A percentile compares a stretch with the other conserved stretches of the same genome.
phyloP scores from a whole-genome alignment of 257 asterid species.

The Mentha longifolia region DNA sequence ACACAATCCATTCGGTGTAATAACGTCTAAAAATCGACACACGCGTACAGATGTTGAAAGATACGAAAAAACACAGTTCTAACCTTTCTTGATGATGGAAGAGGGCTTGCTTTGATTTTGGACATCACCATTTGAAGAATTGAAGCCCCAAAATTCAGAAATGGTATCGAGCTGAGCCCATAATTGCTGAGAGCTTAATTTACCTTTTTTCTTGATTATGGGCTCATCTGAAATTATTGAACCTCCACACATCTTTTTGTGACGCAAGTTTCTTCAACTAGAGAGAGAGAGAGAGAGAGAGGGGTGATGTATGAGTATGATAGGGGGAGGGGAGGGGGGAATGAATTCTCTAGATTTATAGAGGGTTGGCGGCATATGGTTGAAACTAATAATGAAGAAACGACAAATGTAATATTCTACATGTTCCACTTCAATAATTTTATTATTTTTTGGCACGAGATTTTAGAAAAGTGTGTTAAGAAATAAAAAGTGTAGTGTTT shows the following conservation, averaged over 20 bases:
- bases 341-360: conserved; percentile 32
- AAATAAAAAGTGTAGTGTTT: too few relatives aligned
- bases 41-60: neutral
- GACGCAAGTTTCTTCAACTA: neutral
- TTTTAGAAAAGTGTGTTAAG: too few relatives aligned
- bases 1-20: neutral
- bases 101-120: conserved; percentile 28
- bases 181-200: conserved; percentile 51
- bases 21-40: neutral
- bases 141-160: conserved; percentile 66
- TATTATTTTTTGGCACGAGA: too few relatives aligned
- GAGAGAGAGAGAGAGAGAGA: conserved; percentile 31
- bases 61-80: neutral
- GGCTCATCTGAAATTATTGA: conserved; percentile 76
- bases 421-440: too few relatives aligned
- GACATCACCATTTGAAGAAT: conserved; percentile 37
- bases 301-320: too few relatives aligned
- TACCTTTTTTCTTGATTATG: conserved; percentile 48
- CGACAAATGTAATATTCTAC: too few relatives aligned
- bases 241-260: conserved; percentile 76
- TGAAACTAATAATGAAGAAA: conserved; percentile 18
- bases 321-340: conserved; percentile 1
- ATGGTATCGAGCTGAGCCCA: conserved; percentile 74
- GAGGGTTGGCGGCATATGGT: conserved; percentile 26
- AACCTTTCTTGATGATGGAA: conserved; percentile 40